Evolutionary conservation across 2,329 filamentous ascomycete species (phyloP).

Genomic region (Monosporascus sp.): DNA sequence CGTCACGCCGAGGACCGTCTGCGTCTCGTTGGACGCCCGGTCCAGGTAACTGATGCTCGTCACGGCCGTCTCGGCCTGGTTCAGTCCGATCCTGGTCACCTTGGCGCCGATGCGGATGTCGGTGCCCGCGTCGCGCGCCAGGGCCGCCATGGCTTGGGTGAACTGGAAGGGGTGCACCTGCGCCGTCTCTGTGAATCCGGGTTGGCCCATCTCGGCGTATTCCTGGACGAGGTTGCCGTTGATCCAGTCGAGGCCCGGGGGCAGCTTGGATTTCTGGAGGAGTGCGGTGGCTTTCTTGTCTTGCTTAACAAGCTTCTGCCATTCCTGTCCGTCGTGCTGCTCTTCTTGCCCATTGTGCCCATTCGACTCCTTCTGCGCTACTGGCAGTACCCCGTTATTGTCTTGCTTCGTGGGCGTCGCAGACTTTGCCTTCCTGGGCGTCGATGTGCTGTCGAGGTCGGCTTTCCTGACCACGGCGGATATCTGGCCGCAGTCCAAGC

Average conservation of each 20-base stretch:
- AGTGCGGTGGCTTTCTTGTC: constrained; percentile 42
- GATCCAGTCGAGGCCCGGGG: constrained; percentile 81
- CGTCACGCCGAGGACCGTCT: constrained; percentile 39
- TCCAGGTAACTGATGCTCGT: constrained; percentile 57
- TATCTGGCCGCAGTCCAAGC: constrained; percentile 65
- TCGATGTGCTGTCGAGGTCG: constrained; percentile 30
- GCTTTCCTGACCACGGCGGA: constrained; percentile 27
- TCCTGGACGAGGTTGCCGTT: constrained; percentile 57
- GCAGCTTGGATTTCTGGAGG: constrained; percentile 57
- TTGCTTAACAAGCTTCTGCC: constrained; percentile 60
- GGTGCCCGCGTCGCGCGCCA: constrained; percentile 66
- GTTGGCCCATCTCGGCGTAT: constrained; percentile 76
- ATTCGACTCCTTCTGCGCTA: background rate
- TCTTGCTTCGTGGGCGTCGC: background rate
- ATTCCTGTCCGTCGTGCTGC: constrained; percentile 35
- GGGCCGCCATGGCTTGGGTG: constrained; percentile 73
- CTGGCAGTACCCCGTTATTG: constrained; percentile 5
- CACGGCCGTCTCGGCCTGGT: constrained; percentile 46
- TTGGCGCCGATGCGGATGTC: constrained; percentile 60
- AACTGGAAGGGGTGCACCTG: constrained; percentile 94
- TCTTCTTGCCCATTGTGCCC: constrained; percentile 13
- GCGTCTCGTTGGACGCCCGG: constrained; percentile 32
- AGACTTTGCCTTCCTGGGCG: constrained; percentile 11
- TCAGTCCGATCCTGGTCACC: constrained; percentile 59
- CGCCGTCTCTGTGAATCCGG: constrained; percentile 69